These are phyloP conservation scores for Blumeriella jaapii DNA, from an alignment of 2,329 filamentous ascomycete genomes.

Conservation along the genomic window DNA sequence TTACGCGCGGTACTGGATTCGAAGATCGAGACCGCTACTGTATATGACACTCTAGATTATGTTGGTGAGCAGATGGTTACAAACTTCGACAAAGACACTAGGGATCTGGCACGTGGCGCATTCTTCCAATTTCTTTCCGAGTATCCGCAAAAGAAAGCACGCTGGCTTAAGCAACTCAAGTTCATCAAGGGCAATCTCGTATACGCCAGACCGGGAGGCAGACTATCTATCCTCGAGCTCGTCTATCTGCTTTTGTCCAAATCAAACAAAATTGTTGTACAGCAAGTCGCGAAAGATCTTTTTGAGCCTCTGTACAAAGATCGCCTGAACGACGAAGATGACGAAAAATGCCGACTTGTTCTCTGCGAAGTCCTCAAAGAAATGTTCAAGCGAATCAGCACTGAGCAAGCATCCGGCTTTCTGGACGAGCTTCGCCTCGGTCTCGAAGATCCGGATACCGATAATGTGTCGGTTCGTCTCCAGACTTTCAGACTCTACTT, in stretches of 20 bases:
- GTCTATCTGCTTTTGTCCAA: conserved; percentile 80
- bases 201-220: conserved; percentile 78
- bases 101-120: conserved; percentile 76
- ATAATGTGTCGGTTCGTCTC: conserved; percentile 61
- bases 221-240: conserved; percentile 87
- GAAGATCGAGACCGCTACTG: conserved; percentile 71
- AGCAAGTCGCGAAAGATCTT: conserved; percentile 68
- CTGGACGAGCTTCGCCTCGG: conserved; percentile 61
- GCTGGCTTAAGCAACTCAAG: conserved; percentile 78
- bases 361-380: conserved; percentile 70
- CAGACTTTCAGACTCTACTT: conserved; percentile 79
- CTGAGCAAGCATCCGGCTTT: conserved; percentile 59
- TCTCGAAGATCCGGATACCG: conserved; percentile 59
- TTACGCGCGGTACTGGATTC: conserved; percentile 76
- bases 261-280: conserved; percentile 67
- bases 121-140: conserved; percentile 93
- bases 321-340: conserved; percentile 60
- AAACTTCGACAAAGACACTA: conserved; percentile 79
- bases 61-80: conserved; percentile 90
- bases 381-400: conserved; percentile 67
- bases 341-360: conserved; percentile 71
- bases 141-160: conserved; percentile 82
- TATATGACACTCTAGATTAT: conserved; percentile 87
- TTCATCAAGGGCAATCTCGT: conserved; percentile 87
- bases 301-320: conserved; percentile 82